Base-by-base conservation (phyloP, 371 early-diverging fungal genomes). In the Choanephora cucurbitarum region DNA sequence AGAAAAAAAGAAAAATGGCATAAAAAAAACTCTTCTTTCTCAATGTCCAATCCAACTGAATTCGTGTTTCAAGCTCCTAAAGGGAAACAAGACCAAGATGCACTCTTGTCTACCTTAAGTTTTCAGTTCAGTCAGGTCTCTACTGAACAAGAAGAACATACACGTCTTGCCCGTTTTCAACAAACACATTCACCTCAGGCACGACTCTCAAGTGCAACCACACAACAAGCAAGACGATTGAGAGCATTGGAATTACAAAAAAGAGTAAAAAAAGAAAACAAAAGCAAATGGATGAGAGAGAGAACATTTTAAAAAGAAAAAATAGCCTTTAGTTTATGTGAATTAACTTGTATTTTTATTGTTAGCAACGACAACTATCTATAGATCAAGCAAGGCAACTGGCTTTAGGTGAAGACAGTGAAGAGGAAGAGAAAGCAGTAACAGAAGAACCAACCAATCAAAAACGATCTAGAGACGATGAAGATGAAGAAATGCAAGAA, bases 221-320 rank as follows among this genome's bases (percentile, higher is more conserved):
- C 58, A 7, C 73, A 69, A 53, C 64, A 60, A 17, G 52, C 28
- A 40, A 41, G 73, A 60, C 63, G 73, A 15, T 22, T 52, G 14
- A 31, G 55, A 49, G 73, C 73, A 1, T 40, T 72, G 4, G 64
- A 66, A 40, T 18, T 62, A 3, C 73, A 72, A 44, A 66, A 66
- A 41, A 63, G 44, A 31, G 66, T 59, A 49, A 22, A 46, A 44
- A 32, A 46, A 44, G 23, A 2, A 50, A 28, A 33, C 2, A 14
- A 10, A 14, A 44, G 9, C 5, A 24, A 23, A 23, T 23, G 13
- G 4, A 13, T 24, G 46, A 45, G 24, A 14, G 4, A 14, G 19
- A 18, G 4, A 44, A 19, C 19, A 14, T n/a, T 42, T 42, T 42
- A 17, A 10, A 42, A 42, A 42, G 5, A 42, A 42, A 42, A n/a